Percentiles rank a stretch among this genome's conserved stretches.
These are phyloP conservation scores for Gloeophyllum trabeum DNA, from an alignment of 768 basidiomycete species.

Conservation along the genomic window DNA sequence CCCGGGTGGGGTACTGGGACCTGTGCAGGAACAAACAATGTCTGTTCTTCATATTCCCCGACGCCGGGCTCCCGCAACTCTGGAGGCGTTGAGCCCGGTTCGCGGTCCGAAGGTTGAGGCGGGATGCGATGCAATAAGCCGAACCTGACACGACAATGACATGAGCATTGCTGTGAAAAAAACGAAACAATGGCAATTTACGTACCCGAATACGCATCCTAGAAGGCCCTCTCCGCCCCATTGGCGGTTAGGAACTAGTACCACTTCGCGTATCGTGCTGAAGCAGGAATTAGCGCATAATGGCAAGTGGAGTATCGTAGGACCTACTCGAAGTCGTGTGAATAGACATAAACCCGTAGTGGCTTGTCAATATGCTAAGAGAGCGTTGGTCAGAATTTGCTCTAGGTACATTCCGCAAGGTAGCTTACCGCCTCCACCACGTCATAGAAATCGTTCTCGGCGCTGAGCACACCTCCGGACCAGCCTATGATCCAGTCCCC, in stretches of 20 bases:
- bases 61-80: constrained; percentile 33
- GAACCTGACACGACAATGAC: constrained; percentile 37
- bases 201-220: constrained; percentile 92
- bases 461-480: constrained; percentile 85
- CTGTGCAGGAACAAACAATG: constrained; percentile 69
- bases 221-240: constrained; percentile 97
- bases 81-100: constrained; percentile 44
- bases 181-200: constrained; percentile 6
- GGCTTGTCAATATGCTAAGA: constrained; percentile 90
- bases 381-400: no score
- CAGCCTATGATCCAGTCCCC: constrained; percentile 77
- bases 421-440: constrained; percentile 71
- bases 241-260: constrained; percentile 89
- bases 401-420: background rate
- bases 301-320: constrained; percentile 1
- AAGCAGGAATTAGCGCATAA: constrained; percentile 3
- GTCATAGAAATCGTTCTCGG: constrained; percentile 95
- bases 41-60: constrained; percentile 48
- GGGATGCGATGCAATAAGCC: constrained; percentile 93
- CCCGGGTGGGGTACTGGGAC: constrained; percentile 13
- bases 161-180: no score
- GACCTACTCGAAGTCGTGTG: constrained; percentile 89
- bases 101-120: constrained; percentile 49
- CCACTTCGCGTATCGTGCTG: constrained; percentile 87
- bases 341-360: constrained; percentile 90